Evolutionary conservation across 495 filamentous ascomycete genomes (phyloP).

Genomic region (Cenococcum geophilum): DNA sequence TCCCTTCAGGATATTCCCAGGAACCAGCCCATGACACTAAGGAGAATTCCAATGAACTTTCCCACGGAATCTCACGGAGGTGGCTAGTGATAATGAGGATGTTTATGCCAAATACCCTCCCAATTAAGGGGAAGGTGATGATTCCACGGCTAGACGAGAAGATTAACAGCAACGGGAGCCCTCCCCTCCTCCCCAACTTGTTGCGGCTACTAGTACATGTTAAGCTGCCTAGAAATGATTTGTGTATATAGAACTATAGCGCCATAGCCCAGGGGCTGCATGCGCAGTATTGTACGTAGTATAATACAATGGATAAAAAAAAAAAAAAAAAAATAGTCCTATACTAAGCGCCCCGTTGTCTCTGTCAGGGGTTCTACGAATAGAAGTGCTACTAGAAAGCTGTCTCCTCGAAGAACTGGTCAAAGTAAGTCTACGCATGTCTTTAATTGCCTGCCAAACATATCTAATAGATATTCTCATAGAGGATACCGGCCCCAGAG

Average conservation of each 20-base stretch:
- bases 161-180: not conserved
- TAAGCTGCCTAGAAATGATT: too few relatives aligned
- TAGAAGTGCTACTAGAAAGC: not conserved
- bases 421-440: not conserved
- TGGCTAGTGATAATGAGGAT: not conserved
- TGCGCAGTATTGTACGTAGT: too few relatives aligned
- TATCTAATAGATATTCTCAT: not conserved
- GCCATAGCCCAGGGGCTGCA: too few relatives aligned
- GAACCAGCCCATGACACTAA: not conserved
- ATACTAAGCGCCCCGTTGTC: too few relatives aligned
- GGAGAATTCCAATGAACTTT: not conserved
- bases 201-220: too few relatives aligned
- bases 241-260: not conserved
- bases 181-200: not conserved
- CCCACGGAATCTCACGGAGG: not conserved
- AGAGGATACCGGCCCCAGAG: not conserved
- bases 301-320: too few relatives aligned
- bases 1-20: not conserved
- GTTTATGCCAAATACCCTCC: not conserved
- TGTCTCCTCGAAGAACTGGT: not conserved
- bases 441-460: not conserved
- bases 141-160: not conserved
- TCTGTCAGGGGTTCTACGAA: not conserved
- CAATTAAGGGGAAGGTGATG: not conserved
- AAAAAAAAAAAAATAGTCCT: too few relatives aligned